Evolutionary conservation across 441 rosid species (phyloP).

Genomic region (Syzygium malaccense): DNA sequence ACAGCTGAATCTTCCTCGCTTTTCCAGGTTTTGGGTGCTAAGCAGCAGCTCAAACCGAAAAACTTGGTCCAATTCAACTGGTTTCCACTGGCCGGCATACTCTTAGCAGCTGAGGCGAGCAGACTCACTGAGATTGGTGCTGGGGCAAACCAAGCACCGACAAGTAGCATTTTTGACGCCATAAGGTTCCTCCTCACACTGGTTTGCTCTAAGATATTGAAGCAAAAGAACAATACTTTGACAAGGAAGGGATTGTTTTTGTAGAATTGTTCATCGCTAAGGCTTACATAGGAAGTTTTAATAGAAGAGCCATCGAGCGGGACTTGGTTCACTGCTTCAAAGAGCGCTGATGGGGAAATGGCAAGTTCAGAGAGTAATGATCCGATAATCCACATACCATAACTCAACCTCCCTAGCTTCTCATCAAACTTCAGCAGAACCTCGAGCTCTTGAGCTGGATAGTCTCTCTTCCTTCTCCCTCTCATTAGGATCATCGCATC

Average conservation of each 20-base stretch:
- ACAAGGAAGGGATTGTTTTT: constrained; percentile 57
- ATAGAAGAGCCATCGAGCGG: constrained; percentile 40
- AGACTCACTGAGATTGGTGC: constrained; percentile 51
- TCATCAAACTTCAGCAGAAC: constrained; percentile 57
- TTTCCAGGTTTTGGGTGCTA: constrained; percentile 43
- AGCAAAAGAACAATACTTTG: constrained; percentile 56
- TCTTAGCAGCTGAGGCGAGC: constrained; percentile 63
- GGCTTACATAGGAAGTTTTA: constrained; percentile 23
- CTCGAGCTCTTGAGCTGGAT: constrained; percentile 53
- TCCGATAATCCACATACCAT: constrained; percentile 67
- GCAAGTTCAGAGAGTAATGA: constrained; percentile 72
- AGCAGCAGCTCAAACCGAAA: constrained; percentile 45
- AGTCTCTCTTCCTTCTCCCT: constrained; percentile 69
- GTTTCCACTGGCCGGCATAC: constrained; percentile 43
- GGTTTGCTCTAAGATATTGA: constrained; percentile 51
- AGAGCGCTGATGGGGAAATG: constrained; percentile 60
- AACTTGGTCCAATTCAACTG: constrained; percentile 60
- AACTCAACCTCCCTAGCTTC: constrained; percentile 65
- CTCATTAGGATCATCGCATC: constrained; percentile 67
- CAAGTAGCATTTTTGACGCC: constrained; percentile 71
- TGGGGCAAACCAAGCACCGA: constrained; percentile 90
- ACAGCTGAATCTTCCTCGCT: constrained; percentile 75
- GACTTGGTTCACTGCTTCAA: constrained; percentile 64
- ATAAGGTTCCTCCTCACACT: constrained; percentile 53
- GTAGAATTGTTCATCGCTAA: constrained; percentile 58